A percentile compares a stretch with the other conserved stretches of the same genome.
phyloP scores from a whole-genome alignment of 345 rosid species.

The Euphorbia tirucalli region DNA sequence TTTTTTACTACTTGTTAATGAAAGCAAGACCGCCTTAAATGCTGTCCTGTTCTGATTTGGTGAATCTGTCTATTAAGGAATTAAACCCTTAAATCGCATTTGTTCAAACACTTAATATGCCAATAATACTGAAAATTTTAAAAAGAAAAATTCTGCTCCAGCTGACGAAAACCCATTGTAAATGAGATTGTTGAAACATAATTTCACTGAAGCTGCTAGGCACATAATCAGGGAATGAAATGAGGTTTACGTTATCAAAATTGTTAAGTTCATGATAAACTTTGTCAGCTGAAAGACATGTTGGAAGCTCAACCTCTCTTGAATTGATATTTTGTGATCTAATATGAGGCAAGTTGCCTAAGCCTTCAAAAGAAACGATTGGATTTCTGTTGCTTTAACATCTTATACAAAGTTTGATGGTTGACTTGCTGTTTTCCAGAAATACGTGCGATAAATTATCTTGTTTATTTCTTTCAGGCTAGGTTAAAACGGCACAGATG shows the following conservation, averaged over 20 bases:
- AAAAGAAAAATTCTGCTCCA: background rate
- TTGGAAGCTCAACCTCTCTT: background rate
- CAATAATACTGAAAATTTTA: background rate
- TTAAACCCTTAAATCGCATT: background rate
- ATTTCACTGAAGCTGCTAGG: background rate
- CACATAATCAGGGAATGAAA: background rate
- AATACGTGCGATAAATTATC: background rate
- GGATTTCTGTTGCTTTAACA: background rate
- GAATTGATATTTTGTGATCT: background rate
- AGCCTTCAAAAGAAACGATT: background rate
- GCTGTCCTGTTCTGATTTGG: background rate
- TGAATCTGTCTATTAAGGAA: background rate
- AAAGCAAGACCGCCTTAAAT: background rate
- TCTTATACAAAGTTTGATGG: background rate
- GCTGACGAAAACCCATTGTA: background rate
- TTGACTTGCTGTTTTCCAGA: background rate
- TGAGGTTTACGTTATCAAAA: background rate
- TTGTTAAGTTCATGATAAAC: background rate
- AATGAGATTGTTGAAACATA: background rate
- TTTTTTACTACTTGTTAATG: background rate
- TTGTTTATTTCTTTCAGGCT: slow-evolving; percentile 42
- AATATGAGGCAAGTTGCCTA: background rate
- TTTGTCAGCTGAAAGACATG: background rate
- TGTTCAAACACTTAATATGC: background rate
- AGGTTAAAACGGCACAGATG: slow-evolving; percentile 88